phyloP scores from a whole-genome alignment of 2,329 filamentous ascomycete genomes.

The Aspergillus ruber region DNA sequence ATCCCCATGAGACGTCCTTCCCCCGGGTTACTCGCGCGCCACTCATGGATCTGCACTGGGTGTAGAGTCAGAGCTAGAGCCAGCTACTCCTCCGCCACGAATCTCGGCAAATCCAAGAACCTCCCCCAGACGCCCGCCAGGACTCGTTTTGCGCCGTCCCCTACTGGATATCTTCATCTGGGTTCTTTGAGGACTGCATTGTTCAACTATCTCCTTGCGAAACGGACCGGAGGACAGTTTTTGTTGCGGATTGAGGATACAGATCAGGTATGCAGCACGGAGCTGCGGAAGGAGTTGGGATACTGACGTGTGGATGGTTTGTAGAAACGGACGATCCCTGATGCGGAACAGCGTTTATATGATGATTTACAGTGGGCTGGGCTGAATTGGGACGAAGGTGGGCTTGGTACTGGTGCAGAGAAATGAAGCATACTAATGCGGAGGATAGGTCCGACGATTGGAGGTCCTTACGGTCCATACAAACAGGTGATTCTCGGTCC shows the following conservation, averaged over 20 bases:
- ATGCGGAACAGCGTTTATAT: constrained; percentile 70
- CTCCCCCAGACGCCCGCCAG: constrained; percentile 54
- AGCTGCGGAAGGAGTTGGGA: constrained; percentile 17
- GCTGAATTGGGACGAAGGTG: constrained; percentile 87
- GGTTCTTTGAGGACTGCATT: constrained; percentile 86
- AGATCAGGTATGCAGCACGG: constrained; percentile 60
- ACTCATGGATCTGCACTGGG: constrained; percentile 31
- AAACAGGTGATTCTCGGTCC: constrained; percentile 54
- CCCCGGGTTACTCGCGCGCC: constrained; percentile 20
- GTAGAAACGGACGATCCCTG: constrained; percentile 72
- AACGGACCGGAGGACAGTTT: constrained; percentile 81
- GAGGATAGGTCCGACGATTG: constrained; percentile 65
- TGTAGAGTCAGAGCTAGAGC: constrained; percentile 31
- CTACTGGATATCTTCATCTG: constrained; percentile 87
- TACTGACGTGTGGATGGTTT: constrained; percentile 15
- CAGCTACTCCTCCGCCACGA: constrained; percentile 24
- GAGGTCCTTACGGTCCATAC: constrained; percentile 79
- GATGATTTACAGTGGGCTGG: constrained; percentile 84
- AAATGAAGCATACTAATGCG: not conserved
- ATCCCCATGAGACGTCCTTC: constrained; percentile 22
- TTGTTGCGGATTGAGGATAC: constrained; percentile 90
- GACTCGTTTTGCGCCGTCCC: constrained; percentile 90
- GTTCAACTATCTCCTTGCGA: constrained; percentile 92
- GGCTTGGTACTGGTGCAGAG: not conserved
- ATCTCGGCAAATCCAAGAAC: constrained; percentile 26